Conservation (phyloP, 202 grass and related monocot genomes). For the Setaria viridis region DNA sequence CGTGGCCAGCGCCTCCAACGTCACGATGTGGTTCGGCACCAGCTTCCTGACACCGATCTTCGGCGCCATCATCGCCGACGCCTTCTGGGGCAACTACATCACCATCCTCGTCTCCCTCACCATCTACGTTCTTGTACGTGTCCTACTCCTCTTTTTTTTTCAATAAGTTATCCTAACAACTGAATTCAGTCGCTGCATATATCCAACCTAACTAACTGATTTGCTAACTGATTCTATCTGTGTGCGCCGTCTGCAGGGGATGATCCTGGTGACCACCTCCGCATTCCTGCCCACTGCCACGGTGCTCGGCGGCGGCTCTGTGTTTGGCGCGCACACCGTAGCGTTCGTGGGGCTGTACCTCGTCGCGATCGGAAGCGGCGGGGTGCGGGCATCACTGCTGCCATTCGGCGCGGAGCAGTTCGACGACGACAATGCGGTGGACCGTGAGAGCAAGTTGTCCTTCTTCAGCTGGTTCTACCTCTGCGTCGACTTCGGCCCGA, state of each 20-base stretch:
- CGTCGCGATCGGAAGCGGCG: conserved; percentile 72
- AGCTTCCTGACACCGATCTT: conserved; percentile 72
- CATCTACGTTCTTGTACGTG: conserved; percentile 71
- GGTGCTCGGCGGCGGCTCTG: neutral
- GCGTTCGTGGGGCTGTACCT: conserved; percentile 76
- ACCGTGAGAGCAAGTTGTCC: conserved; percentile 59
- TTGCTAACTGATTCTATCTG: neutral
- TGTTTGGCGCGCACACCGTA: conserved; percentile 27
- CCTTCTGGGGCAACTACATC: conserved; percentile 81
- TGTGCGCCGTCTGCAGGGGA: conserved; percentile 40
- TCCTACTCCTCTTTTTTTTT: too few species aligned
- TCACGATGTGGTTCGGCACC: conserved; percentile 72
- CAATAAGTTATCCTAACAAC: too few species aligned
- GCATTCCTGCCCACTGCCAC: conserved; percentile 48
- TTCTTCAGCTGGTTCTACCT: conserved; percentile 93
- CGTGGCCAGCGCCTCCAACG: conserved; percentile 73
- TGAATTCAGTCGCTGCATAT: too few species aligned
- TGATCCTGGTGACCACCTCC: conserved; percentile 62
- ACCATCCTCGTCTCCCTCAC: conserved; percentile 67
- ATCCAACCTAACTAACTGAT: neutral
- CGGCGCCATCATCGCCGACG: conserved; percentile 76
- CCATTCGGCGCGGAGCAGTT: conserved; percentile 91
- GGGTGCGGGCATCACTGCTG: conserved; percentile 60
- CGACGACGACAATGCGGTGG: conserved; percentile 54
- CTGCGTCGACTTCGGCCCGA: conserved; percentile 66